Evolutionary conservation across 768 basidiomycete genomes (phyloP).

Genomic region (Leccinum uliginosum): DNA sequence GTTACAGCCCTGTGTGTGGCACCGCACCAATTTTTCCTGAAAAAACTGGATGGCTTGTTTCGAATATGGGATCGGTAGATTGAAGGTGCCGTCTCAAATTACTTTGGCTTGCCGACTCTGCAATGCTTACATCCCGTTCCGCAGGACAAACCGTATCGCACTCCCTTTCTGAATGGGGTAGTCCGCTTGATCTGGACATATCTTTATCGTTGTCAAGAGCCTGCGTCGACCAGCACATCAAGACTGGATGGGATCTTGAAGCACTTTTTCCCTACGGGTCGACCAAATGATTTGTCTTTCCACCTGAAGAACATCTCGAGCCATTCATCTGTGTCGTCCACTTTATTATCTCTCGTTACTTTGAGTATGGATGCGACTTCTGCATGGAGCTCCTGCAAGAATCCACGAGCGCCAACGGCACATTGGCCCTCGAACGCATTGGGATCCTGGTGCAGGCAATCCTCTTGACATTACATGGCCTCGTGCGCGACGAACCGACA

Average conservation of each 20-base stretch:
- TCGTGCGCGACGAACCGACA: slow-evolving; percentile 65
- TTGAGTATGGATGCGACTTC: slow-evolving; percentile 80
- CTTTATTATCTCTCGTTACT: slow-evolving; percentile 77
- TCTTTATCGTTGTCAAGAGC: slow-evolving; percentile 86
- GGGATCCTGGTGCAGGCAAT: too few relatives aligned
- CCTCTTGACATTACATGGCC: slow-evolving; percentile 63
- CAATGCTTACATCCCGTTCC: slow-evolving; percentile 1
- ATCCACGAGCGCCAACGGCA: slow-evolving; percentile 40
- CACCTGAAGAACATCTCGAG: slow-evolving; percentile 72
- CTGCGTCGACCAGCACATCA: slow-evolving; percentile 71
- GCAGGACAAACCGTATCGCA: slow-evolving; percentile 76
- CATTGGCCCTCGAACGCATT: slow-evolving; percentile 66
- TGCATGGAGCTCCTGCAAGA: slow-evolving; percentile 81
- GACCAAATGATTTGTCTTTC: too few relatives aligned
- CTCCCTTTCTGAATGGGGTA: slow-evolving; percentile 74
- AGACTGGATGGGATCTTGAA: slow-evolving; percentile 74
- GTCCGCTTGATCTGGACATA: slow-evolving; percentile 90
- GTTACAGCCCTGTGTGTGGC: slow-evolving; percentile 84
- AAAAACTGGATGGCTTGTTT: slow-evolving; percentile 73
- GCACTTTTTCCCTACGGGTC: too few relatives aligned
- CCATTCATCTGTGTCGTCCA: slow-evolving; percentile 76
- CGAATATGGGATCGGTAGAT: slow-evolving; percentile 65
- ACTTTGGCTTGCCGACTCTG: not conserved
- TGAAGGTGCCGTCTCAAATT: slow-evolving; percentile 57
- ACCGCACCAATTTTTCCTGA: too few relatives aligned